Evolutionary conservation across 257 asterid genomes (phyloP), one percentile per base, ranked within the genome.

Genomic region (Solanum pimpinellifolium): DNA sequence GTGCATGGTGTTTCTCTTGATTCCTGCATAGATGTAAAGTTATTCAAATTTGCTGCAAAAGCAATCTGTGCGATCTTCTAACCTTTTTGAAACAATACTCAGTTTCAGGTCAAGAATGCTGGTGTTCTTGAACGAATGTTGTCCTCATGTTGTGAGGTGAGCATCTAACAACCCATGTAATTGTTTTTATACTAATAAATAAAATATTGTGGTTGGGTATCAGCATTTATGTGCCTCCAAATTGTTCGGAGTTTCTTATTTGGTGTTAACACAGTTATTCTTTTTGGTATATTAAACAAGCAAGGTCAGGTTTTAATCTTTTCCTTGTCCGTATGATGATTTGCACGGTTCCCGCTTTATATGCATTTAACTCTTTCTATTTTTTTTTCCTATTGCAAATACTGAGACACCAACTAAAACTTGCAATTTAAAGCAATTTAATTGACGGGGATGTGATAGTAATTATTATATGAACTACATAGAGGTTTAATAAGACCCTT

Each of bases 61-160:
- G 44, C 23, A 20, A 65, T 47, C 20, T 49, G 85, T 80, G 29
- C 85, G 1, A 49, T 80, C 46, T 47, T 49, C 69, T 47, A 80
- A 80, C 85, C 72, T 85, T 85, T 85, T 62, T 86, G 60, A 60
- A 83, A 89, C 89, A 83, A 56, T 89, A 21, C 90, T 82, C 91
- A 91, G 89, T 70, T 86, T 86, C 96, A 92, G 94, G 94, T 86
- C 91, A 94, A 93, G 93, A 93, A 81, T 86, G 72, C 83, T 83
- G 94, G 97, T 59, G 90, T 93, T 49, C 88, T 90, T 46, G 99
- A 97, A 87, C 92, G 93, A 86, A 87, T 94, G 90, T 74, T 96
- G 59, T 60, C 95, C 47, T 86, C 97, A 86, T 97, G 99, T 88
- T 95, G 98, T 84, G 97, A 94, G 98, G 99, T 97, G 87, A 72